Evolutionary conservation across 345 rosid species (phyloP).

Genomic region (Barbarea vulgaris): DNA sequence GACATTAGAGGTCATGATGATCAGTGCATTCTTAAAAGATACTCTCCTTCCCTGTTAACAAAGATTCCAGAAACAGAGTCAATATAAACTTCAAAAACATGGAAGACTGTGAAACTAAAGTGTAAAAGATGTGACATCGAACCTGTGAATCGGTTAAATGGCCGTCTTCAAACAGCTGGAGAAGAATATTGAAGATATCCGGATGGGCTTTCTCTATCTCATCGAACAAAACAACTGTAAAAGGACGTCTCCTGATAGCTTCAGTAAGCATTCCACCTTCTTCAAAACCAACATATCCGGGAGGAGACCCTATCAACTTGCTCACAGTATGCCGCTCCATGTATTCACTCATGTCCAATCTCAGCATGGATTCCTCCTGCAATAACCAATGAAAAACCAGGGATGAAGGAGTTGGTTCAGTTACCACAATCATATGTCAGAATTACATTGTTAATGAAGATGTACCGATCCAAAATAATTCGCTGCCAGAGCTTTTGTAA

Average conservation of each 20-base stretch:
- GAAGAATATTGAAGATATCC: slow-evolving; percentile 92
- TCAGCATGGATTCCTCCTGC: slow-evolving; percentile 91
- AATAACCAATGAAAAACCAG: slow-evolving; percentile 15
- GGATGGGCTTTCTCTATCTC: slow-evolving; percentile 97
- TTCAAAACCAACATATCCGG: slow-evolving; percentile 91
- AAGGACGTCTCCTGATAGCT: slow-evolving; percentile 94
- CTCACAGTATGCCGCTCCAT: slow-evolving; percentile 99
- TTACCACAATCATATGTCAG: slow-evolving; percentile 13
- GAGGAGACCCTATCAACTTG: slow-evolving; percentile 94
- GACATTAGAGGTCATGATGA: slow-evolving; percentile 95
- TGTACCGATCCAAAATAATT: slow-evolving; percentile 91
- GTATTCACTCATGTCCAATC: slow-evolving; percentile 99
- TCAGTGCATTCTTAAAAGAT: slow-evolving; percentile 88
- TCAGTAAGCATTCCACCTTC: slow-evolving; percentile 95
- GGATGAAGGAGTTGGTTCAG: background rate
- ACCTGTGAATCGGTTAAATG: slow-evolving; percentile 99
- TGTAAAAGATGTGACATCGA: slow-evolving; percentile 4
- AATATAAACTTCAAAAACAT: slow-evolving; percentile 4
- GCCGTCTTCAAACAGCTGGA: slow-evolving; percentile 97
- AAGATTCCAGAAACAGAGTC: slow-evolving; percentile 10
- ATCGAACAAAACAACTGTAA: slow-evolving; percentile 82
- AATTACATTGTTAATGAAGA: slow-evolving; percentile 26
- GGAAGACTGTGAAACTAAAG: background rate
- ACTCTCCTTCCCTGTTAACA: slow-evolving; percentile 82
- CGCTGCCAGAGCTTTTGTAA: slow-evolving; percentile 85